Evolutionary conservation across 257 asterid genomes (phyloP).

Genomic region (Solanum pimpinellifolium): DNA sequence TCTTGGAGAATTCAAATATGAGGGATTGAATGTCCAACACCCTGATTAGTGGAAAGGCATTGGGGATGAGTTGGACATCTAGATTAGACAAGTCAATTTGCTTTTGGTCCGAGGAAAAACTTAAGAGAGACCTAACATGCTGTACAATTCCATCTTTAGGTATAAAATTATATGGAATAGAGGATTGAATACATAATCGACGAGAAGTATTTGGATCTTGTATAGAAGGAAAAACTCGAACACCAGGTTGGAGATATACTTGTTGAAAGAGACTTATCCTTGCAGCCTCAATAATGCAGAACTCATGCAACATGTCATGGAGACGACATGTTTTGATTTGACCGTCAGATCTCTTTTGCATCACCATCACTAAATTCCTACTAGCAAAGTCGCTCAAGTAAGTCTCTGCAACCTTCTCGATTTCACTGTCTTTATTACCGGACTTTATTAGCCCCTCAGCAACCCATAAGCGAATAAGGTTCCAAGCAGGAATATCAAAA

Average conservation of each 20-base stretch:
- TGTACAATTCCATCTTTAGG: neutral
- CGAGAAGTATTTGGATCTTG: neutral
- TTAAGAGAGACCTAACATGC: conserved; percentile 18
- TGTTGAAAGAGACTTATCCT: conserved; percentile 10
- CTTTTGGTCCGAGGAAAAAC: conserved; percentile 7
- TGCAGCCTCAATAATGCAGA: too few relatives aligned
- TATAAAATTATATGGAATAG: neutral
- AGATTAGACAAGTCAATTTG: neutral
- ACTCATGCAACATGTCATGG: too few relatives aligned
- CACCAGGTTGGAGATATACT: neutral
- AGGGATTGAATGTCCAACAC: conserved; percentile 8
- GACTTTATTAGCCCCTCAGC: too few relatives aligned
- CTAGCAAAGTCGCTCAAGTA: too few relatives aligned
- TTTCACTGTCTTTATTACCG: too few relatives aligned
- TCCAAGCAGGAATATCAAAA: too few relatives aligned
- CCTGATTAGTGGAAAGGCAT: conserved; percentile 9
- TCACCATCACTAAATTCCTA: too few relatives aligned
- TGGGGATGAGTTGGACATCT: conserved; percentile 2
- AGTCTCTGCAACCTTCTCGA: too few relatives aligned
- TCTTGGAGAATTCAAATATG: conserved; percentile 5
- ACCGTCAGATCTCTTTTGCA: too few relatives aligned
- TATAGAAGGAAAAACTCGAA: neutral
- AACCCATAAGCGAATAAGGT: too few relatives aligned
- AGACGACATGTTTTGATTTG: too few relatives aligned
- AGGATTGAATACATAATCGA: conserved; percentile 15